Evolutionary conservation across 2,329 filamentous ascomycete species (phyloP), one percentile per base, ranked within the genome.

Genomic region (Pestalotiopsis sp.): DNA sequence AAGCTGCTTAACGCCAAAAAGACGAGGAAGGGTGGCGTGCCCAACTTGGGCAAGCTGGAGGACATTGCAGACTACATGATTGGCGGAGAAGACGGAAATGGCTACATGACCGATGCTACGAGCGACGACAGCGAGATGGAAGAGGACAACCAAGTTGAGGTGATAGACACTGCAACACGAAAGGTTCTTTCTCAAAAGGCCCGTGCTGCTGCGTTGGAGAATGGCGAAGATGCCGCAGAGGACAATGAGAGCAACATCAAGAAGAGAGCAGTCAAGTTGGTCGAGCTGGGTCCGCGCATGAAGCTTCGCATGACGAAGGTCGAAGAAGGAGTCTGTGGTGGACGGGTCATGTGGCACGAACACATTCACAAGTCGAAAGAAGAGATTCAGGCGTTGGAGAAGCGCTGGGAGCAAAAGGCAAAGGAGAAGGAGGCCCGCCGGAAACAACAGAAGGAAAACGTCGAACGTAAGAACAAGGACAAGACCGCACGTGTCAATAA

Each of bases 331-430:
- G 81, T 98, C 6, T 98, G 94, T 75, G 87, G 88, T 30, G 96
- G 96, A 63, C 96, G 94, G 78, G 88, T 97, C 67, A 93, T 99
- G 92, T 99, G 96, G 96, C 96, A 99, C 79, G 94, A 98, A 77
- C 97, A 94, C 77, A 90, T 98, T 65, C 88, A 91, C 77, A 99
- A 99, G 85, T 89, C 89, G 6, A 89, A 89, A 73, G 86, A 88
- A 20, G 94, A 99, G 78, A 82, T 94, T 67, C 88, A 90, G 76
- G 88, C 92, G 71, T 81, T 98, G 73, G 94, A 98, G 73, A 88
- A 91, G 82, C 87, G 89, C 72, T 98, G 96, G 93, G 91, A 94
- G 72, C 82, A 91, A 81, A 87, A 89, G 75, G 86, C 88, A 67
- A 88, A 90, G 74, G 92, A 96, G 78, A 98, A 97, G 83, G 94